Evolutionary conservation across 805 yeast genomes (phyloP), one percentile per base, ranked within the genome.

Genomic region (Starmerella khaoyaiensis): DNA sequence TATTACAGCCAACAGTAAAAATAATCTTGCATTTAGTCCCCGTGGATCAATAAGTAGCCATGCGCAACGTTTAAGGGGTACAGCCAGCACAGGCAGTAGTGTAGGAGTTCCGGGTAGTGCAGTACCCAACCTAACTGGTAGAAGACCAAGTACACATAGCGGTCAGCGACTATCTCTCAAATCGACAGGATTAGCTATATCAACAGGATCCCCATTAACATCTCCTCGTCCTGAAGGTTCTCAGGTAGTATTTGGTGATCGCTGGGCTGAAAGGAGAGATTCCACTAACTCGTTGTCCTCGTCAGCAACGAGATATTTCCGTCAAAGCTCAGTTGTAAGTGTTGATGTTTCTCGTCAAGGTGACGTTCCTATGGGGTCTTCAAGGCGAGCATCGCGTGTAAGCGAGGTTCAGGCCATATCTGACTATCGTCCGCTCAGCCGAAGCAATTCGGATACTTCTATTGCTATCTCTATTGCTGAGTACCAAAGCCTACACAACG

Each of bases 251-350:
- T n/a, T 22, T 28, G 35, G 7, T 14, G 5, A 20, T 43, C 20
- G 40, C 36, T n/a, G 47, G 41, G n/a, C 21, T 41, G 41, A 34
- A 32, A 47, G 44, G 17, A 30, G 39, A 27, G 40, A 36, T 21
- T 29, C 44, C 7, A 20, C 40, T 23, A 21, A 40, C 28, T 29
- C 46, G 17, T 21, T 20, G 16, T n/a, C 24, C 10, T 14, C 30
- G 14, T 15, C 2, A 11, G 17, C 3, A 14, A 36, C 46, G 24
- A 45, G 53, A 16, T 48, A 40, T 36, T 49, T 40, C 48, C 47
- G 54, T 12, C 54, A 51, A 36, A 38, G 51, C 21, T 44, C 50
- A 16, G 35, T 51, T 7, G 52, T 51, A 3, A 43, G 48, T 38
- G 45, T 49, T 18, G 54, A 49, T 30, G 36, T 50, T 7, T 36